phyloP scores from a whole-genome alignment of 208 protist species.

The Wallacemonas rigidus region DNA sequence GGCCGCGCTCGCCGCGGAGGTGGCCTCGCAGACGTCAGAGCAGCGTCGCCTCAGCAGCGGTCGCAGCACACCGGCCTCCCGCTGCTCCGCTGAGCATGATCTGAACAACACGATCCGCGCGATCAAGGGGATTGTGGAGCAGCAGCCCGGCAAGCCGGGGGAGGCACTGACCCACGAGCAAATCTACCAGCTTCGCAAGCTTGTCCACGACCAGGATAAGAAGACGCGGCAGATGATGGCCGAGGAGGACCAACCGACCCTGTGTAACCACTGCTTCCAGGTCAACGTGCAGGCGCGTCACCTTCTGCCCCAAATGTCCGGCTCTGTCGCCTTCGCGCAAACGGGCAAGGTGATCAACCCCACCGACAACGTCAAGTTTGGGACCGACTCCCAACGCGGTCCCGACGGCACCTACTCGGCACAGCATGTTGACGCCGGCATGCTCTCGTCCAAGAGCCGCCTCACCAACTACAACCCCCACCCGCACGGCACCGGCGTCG shows the following conservation, averaged over 20 bases:
- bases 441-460: constrained; percentile 34
- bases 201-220: constrained; percentile 73
- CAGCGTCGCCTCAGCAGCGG: constrained; percentile 38
- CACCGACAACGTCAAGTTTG: constrained; percentile 54
- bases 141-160: constrained; percentile 16
- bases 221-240: constrained; percentile 58
- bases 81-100: constrained; percentile 34
- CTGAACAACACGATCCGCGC: constrained; percentile 41
- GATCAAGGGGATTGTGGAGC: constrained; percentile 62
- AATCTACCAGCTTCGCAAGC: constrained; percentile 52
- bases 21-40: constrained; percentile 28
- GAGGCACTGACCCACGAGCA: constrained; percentile 48
- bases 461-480: constrained; percentile 63
- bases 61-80: constrained; percentile 20
- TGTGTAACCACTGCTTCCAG: constrained; percentile 74
- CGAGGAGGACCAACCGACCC: constrained; percentile 58
- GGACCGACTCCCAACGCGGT: constrained; percentile 29
- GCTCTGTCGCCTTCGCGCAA: constrained; percentile 48
- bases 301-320: constrained; percentile 35
- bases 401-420: constrained; percentile 47
- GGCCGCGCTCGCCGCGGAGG: constrained; percentile 4
- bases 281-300: constrained; percentile 75
- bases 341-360: constrained; percentile 66
- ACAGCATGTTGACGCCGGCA: constrained; percentile 23
- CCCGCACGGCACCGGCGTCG: constrained; percentile 78